These are phyloP conservation scores for Beverwykella pulmonaria DNA, from an alignment of 495 filamentous ascomycete genomes.

Conservation along the genomic window DNA sequence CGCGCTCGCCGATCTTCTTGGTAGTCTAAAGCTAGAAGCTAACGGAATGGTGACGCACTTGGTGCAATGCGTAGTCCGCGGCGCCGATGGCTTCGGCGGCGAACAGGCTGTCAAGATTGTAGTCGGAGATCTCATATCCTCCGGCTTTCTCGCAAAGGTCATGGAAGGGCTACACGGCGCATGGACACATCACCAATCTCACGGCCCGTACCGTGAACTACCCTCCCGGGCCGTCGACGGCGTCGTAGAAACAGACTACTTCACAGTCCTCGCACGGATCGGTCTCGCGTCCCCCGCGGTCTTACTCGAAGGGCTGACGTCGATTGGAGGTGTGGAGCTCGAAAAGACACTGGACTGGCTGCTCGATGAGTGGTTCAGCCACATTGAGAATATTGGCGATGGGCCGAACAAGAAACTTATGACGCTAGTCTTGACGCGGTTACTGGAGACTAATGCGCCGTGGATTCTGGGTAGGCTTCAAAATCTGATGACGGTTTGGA, in stretches of 20 bases:
- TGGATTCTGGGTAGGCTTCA: slow-evolving; percentile 64
- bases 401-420: slow-evolving; percentile 77
- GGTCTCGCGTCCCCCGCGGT: slow-evolving; percentile 67
- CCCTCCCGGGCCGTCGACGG: slow-evolving; percentile 60
- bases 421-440: slow-evolving; percentile 75
- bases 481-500: slow-evolving; percentile 71
- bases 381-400: slow-evolving; percentile 81
- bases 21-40: slow-evolving; percentile 64
- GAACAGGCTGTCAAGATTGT: slow-evolving; percentile 62
- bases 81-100: slow-evolving; percentile 69
- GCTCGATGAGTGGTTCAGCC: slow-evolving; percentile 81
- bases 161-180: slow-evolving; percentile 71
- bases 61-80: slow-evolving; percentile 71
- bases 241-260: slow-evolving; percentile 78
- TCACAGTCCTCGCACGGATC: slow-evolving; percentile 79
- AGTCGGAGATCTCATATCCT: slow-evolving; percentile 69
- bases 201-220: slow-evolving; percentile 49
- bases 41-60: slow-evolving; percentile 65
- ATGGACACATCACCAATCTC: slow-evolving; percentile 62
- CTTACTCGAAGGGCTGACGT: slow-evolving; percentile 61
- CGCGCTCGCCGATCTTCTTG: slow-evolving; percentile 62
- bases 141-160: slow-evolving; percentile 65
- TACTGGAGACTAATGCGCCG: slow-evolving; percentile 66
- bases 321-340: slow-evolving; percentile 42
- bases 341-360: slow-evolving; percentile 66